Base-by-base conservation (phyloP, 768 basidiomycete species). In the Strobilomyces echinocephalus region DNA sequence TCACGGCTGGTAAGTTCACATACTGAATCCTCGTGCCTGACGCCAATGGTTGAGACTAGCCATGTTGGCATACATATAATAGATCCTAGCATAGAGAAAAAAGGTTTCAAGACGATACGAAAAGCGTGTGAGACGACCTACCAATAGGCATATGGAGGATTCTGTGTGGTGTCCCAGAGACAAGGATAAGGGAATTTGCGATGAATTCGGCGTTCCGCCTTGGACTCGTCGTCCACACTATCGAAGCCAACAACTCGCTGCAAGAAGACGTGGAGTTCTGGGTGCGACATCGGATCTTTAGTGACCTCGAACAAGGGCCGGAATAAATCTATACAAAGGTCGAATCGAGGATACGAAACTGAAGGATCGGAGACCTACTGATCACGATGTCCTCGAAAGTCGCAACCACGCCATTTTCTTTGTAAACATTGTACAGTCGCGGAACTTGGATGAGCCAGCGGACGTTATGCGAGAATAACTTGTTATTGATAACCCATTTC, bases 171-270 rank as follows among this genome's bases (percentile, higher is more conserved):
- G 68, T 94, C 81, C 97, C 97, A 99, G 38, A 91, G 74, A 38
- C 81, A 79, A 3, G 97, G 95, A 58, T 88, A 91, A 0, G 95
- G 95, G 74, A 90, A 97, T 67, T 97, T 98, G 63, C 86, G 88
- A 66, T 97, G 88, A 42, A 97, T 84, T 26, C 97, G 77, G 51
- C 93, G 76, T 70, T 99, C 97, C 0, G 83, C 76, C 72, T 97
- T 98, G 2, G 91, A 94, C 72, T 99, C 97, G 62, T 99, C 97
- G 61, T 99, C 97, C 20, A 99, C 97, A n/a, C 88, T 94, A 63
- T 98, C 97, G 64, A 99, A 97, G 6, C 97, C 97, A 48, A 98
- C 71, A 7, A 98, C 94, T 6, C 97, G 85, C 69, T 97, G 94
- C 33, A 99, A 74, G 74, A 99, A 95, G 34, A 95, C 77, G 65